Evolutionary conservation across 306 rosid genomes (phyloP).

Genomic region (Sophora flavescens): DNA sequence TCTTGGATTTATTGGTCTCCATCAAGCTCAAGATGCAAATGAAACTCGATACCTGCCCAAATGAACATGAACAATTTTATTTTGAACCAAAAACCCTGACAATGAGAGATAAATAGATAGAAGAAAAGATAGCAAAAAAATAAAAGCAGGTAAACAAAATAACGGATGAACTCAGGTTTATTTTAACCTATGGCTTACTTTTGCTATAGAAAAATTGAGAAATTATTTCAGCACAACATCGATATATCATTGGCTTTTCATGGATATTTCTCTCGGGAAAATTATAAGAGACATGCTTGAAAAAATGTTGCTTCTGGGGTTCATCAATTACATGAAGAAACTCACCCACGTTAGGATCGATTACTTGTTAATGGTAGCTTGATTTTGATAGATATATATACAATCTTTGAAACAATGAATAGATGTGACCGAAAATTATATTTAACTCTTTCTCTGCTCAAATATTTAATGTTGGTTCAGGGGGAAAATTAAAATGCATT

Average conservation of each 20-base stretch:
- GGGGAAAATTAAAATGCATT: not conserved
- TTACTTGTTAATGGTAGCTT: not conserved
- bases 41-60: constrained; percentile 10
- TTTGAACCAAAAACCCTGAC: constrained; percentile 2
- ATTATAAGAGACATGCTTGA: not conserved
- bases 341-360: not conserved
- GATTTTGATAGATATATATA: constrained; percentile 18
- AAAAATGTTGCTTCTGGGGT: not conserved
- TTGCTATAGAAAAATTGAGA: not conserved
- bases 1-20: constrained; percentile 24
- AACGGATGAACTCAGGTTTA: not conserved
- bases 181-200: not conserved
- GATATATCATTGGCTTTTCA: not conserved
- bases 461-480: not conserved
- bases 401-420: not conserved
- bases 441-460: not conserved
- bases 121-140: not conserved
- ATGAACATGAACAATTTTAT: constrained; percentile 23
- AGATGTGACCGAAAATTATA: not conserved
- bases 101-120: constrained; percentile 9
- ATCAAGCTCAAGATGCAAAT: constrained; percentile 13
- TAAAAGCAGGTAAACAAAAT: not conserved
- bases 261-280: not conserved
- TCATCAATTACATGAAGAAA: constrained; percentile 9
- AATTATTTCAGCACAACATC: not conserved